These are phyloP conservation scores for Rhodotorula diobovata DNA, from an alignment of 768 basidiomycete genomes.

Conservation along the genomic window DNA sequence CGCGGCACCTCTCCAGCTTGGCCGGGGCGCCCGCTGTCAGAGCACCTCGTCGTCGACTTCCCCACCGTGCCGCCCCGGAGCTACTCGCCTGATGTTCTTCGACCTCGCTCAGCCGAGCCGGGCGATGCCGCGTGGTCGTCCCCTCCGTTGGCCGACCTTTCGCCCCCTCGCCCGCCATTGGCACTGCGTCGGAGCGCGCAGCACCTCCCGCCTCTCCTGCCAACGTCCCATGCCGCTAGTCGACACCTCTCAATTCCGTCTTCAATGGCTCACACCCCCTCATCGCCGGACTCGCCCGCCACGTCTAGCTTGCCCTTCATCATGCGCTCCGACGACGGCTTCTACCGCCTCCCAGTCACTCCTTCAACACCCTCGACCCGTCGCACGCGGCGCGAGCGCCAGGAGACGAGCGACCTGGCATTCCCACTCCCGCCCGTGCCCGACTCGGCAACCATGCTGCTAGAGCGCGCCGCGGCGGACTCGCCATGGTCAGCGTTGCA, in stretches of 20 bases:
- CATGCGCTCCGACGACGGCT: not conserved
- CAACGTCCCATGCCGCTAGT: not conserved
- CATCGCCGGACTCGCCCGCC: not conserved
- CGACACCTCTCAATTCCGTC: not conserved
- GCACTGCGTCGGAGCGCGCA: not conserved
- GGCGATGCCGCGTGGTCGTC: not conserved
- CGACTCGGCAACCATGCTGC: not conserved
- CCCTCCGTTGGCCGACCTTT: not conserved
- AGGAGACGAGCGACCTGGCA: not conserved
- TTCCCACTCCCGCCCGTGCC: not conserved
- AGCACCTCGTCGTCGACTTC: not conserved
- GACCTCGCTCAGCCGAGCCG: not conserved
- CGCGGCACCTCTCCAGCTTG: not conserved
- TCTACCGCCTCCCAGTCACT: slow-evolving; percentile 3
- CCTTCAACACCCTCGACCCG: not conserved
- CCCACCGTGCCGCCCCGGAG: not conserved
- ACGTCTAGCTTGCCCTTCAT: not conserved
- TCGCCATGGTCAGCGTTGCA: no score
- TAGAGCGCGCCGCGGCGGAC: not conserved
- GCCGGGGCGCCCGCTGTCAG: not conserved
- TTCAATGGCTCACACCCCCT: not conserved
- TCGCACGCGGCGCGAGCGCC: not conserved
- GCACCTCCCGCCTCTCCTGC: not conserved
- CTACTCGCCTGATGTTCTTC: not conserved
- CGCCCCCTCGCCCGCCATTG: not conserved